Evolutionary conservation across 2,329 filamentous ascomycete genomes (phyloP), one percentile per base, ranked within the genome.

Genomic region (Lachnellula hyalina): DNA sequence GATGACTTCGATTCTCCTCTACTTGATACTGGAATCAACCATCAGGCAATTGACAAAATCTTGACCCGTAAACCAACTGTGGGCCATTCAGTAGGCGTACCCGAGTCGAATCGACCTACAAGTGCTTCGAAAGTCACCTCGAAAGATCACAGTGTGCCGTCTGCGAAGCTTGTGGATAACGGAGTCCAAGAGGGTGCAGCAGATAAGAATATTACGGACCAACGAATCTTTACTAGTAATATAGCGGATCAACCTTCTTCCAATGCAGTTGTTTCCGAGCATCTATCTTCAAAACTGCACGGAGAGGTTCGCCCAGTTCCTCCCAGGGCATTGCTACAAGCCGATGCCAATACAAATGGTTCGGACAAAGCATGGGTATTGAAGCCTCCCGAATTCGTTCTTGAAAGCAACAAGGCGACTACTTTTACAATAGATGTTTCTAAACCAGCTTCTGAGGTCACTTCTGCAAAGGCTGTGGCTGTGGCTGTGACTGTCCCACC

Each of bases 41-140:
- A 63, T 54, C 56, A 60, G 32, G 59, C 45, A 28, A 62, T 60
- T 40, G 61, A 64, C 49, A 21, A 47, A 19, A 42, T 62, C 6
- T 49, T 64, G 32, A 57, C 59, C 11, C 56, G 55, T n/a, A 60
- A 51, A 52, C 11, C 42, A 17, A 15, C 8, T 21, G 12, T 17
- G 11, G n/a, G 25, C 25, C 42, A 15, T 14, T 14, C 44, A 25
- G 5, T 21, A 15, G 44, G 21, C 17, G 44, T 44, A 21, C 14
- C 44, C 12, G 6, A 21, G 23, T 15, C 14, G 28, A 32, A 47
- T 47, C 21, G 23, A 32, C 23, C 21, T 32, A 23, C 23, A 28
- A 47, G 12, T 17, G 15, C 14, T 17, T 23, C 23, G 17, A 14
- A 28, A 23, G 23, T 15, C 36, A n/a, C 15, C 6, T 40, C 36